Evolutionary conservation across 108 stramenopile genomes (phyloP), one percentile per base, ranked within the genome.

Genomic region (Pseudonitzschia delicatissima): DNA sequence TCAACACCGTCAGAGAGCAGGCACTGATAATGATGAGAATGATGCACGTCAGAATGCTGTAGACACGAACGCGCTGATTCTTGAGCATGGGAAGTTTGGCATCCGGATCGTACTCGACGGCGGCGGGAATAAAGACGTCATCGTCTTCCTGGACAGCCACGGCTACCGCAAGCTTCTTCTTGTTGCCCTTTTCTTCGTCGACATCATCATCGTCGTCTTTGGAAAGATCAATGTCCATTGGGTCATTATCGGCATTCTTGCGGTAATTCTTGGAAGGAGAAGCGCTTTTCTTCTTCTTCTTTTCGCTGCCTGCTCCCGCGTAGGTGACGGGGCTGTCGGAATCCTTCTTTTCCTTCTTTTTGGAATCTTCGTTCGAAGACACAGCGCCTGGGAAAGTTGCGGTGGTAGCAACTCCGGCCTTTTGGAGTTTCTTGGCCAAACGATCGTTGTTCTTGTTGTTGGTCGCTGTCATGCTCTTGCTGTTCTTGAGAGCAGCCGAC

Each of bases 61-160:
- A 91, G 9, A 85, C 37, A 21, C 90, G 79, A 32, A 88, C 87
- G 29, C 87, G 72, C 17, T 84, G 77, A 58, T 86, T 86, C 36
- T 69, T 74, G 48, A 76, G 68, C 32, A 91, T 62, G 9, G 87
- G 87, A 5, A 82, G 84, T 29, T 55, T 55, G 26, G 90, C 80
- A 62, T 88, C 86, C 0, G 90, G 87, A 67, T 88, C 90, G 57
- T 86, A 91, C 57, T 88, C 87, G 26, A 88, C 74, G 12, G 90
- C 90, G 8, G 85, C 64, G 27, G 85, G 86, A 62, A 91, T 84
- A 71, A 77, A 86, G 11, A 44, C 76, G 44, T 81, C 76, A 39
- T 85, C 82, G 25, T 59, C 57, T 32, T 84, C 86, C 12, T 87
- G 82, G 36, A 73, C 77, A 11, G 68, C 64, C 42, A 91, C 85